Percentiles rank a stretch among this genome's conserved stretches.
These are phyloP conservation scores for Auriscalpium orientale DNA, from an alignment of 768 basidiomycete species.

Conservation along the genomic window DNA sequence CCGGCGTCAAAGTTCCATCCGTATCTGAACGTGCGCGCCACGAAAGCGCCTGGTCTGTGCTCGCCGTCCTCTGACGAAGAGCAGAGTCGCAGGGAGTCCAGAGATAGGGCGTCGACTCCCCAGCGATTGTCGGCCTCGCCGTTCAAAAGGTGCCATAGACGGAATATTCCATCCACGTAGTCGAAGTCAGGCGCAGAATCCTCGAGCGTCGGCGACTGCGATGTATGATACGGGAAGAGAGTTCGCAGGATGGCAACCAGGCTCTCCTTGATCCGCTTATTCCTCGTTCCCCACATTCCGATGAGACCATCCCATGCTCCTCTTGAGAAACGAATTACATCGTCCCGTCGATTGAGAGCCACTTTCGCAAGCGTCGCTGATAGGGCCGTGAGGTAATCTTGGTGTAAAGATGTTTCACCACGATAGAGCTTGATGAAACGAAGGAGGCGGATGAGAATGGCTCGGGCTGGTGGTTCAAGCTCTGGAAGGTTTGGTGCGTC, in stretches of 20 bases:
- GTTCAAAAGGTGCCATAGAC: constrained; percentile 48
- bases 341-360: constrained; percentile 63
- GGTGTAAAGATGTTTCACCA: constrained; percentile 70
- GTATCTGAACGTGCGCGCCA: constrained; percentile 58
- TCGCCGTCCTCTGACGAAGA: constrained; percentile 19
- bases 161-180: constrained; percentile 40
- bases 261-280: constrained; percentile 67
- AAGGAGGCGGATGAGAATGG: constrained; percentile 49
- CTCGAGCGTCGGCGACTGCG: constrained; percentile 14
- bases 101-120: constrained; percentile 56
- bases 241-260: constrained; percentile 65
- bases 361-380: constrained; percentile 65
- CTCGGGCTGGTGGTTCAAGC: no score
- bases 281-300: constrained; percentile 73
- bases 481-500: no score
- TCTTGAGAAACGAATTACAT: constrained; percentile 53
- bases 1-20: constrained; percentile 63
- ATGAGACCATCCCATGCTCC: constrained; percentile 59
- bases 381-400: constrained; percentile 63
- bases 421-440: constrained; percentile 63
- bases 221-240: constrained; percentile 65
- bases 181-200: constrained; percentile 26
- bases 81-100: constrained; percentile 60
- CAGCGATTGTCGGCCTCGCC: constrained; percentile 58
- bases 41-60: constrained; percentile 36